phyloP scores from a whole-genome alignment of 495 filamentous ascomycete genomes.

The Sabuloglossum arenarium region DNA sequence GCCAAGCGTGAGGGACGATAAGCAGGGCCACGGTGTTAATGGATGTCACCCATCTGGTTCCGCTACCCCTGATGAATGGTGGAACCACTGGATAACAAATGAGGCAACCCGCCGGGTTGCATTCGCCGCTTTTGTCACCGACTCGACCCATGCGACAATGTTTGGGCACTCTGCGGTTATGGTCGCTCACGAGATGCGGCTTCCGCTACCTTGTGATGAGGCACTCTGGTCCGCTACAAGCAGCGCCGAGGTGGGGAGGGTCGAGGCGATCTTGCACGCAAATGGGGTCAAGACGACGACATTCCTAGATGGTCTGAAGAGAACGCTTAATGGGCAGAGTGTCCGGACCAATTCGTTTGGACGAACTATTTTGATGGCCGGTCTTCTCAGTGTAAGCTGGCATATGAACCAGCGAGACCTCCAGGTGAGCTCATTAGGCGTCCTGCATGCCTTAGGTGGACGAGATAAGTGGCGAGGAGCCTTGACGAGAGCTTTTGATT shows the following conservation, averaged over 20 bases:
- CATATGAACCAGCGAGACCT: constrained; percentile 96
- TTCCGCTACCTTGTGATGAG: constrained; percentile 88
- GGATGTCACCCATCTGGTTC: constrained; percentile 24
- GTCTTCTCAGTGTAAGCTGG: constrained; percentile 83
- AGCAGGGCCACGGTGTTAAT: constrained; percentile 8
- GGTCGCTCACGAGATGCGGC: constrained; percentile 87
- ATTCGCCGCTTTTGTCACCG: constrained; percentile 87
- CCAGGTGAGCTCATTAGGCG: constrained; percentile 74
- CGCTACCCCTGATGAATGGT: constrained; percentile 69
- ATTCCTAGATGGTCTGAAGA: constrained; percentile 82
- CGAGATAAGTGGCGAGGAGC: constrained; percentile 84
- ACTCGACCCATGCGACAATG: constrained; percentile 94
- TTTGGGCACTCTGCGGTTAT: constrained; percentile 95
- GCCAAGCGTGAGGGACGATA: constrained; percentile 52
- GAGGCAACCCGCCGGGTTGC: constrained; percentile 80
- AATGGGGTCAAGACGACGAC: constrained; percentile 71
- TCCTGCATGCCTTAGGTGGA: constrained; percentile 58
- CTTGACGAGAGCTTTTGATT: constrained; percentile 76
- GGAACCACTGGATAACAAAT: constrained; percentile 92
- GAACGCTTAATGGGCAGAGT: constrained; percentile 66
- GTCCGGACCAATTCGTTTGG: constrained; percentile 91
- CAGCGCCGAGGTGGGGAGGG: constrained; percentile 66
- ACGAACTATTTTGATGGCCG: constrained; percentile 88
- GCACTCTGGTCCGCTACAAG: constrained; percentile 83
- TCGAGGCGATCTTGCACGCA: constrained; percentile 62